Evolutionary conservation across 2,329 filamentous ascomycete species (phyloP).

Genomic region (Penicillium sumatraense): DNA sequence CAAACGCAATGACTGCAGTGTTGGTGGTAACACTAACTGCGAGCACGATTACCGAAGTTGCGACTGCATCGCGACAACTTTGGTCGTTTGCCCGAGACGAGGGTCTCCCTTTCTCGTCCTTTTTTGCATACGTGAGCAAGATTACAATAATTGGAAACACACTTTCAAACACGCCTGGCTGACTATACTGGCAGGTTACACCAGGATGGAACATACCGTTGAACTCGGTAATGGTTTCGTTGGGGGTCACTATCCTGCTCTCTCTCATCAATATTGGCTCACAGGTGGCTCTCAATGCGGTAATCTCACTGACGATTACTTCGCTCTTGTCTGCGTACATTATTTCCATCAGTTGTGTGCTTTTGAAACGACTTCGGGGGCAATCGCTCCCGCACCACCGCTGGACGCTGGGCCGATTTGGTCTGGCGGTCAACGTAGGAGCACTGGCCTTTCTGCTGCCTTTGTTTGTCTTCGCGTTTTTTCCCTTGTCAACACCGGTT

Average conservation of each 20-base stretch:
- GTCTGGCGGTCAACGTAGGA: slow-evolving; percentile 49
- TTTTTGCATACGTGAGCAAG: slow-evolving; percentile 42
- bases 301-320: slow-evolving; percentile 48
- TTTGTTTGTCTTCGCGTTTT: slow-evolving; percentile 51
- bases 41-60: slow-evolving; percentile 59
- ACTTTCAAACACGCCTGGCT: slow-evolving; percentile 5
- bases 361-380: slow-evolving; percentile 48
- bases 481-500: slow-evolving; percentile 43
- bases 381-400: slow-evolving; percentile 49
- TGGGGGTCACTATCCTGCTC: slow-evolving; percentile 50
- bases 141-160: background rate
- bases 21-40: slow-evolving; percentile 55
- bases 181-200: slow-evolving; percentile 34
- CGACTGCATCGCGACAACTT: slow-evolving; percentile 61
- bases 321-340: slow-evolving; percentile 50
- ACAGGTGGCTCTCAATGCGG: slow-evolving; percentile 48
- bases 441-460: slow-evolving; percentile 46
- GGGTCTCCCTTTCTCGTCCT: slow-evolving; percentile 45
- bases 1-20: slow-evolving; percentile 56
- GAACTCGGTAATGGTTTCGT: slow-evolving; percentile 53
- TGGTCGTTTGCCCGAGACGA: slow-evolving; percentile 58
- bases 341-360: slow-evolving; percentile 53
- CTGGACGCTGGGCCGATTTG: slow-evolving; percentile 52
- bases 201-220: slow-evolving; percentile 50
- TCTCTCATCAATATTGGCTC: slow-evolving; percentile 59